Evolutionary conservation across 805 yeast species (phyloP).

Genomic region (Yarrowia osloensis): DNA sequence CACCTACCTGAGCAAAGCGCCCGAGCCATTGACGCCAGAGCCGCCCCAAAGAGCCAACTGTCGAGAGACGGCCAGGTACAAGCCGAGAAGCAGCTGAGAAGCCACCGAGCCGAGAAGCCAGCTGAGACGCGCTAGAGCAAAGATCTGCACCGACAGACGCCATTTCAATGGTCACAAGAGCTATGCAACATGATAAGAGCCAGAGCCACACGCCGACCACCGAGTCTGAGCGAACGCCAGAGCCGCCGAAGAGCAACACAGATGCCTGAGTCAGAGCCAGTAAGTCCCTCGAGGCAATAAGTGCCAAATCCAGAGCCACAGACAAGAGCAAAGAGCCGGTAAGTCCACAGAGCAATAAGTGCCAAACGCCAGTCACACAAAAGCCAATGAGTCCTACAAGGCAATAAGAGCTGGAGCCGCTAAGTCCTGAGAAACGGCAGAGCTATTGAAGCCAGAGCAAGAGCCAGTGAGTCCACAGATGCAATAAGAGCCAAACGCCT

Average conservation of each 20-base stretch:
- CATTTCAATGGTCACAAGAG: conserved; percentile 9
- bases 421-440: neutral
- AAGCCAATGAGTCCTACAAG: conserved; percentile 5
- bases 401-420: neutral
- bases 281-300: conserved; percentile 3
- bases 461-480: conserved; percentile 19
- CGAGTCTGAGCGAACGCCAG: conserved; percentile 17
- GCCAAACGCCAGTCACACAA: conserved; percentile 6
- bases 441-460: neutral
- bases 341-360: conserved; percentile 9
- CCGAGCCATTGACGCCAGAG: neutral
- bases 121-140: conserved; percentile 20
- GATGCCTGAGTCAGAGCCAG: conserved; percentile 19
- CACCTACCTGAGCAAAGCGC: conserved; percentile 12
- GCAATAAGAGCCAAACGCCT: conserved; percentile 20
- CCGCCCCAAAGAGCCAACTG: conserved; percentile 22
- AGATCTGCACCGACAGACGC: conserved; percentile 21
- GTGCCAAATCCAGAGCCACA: conserved; percentile 9
- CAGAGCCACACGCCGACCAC: neutral
- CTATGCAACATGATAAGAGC: conserved; percentile 1
- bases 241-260: neutral
- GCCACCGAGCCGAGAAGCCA: conserved; percentile 3
- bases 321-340: conserved; percentile 13
- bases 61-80: conserved; percentile 2
- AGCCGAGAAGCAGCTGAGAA: conserved; percentile 17